Percentiles rank a stretch among this genome's conserved stretches.
phyloP scores from a whole-genome alignment of 495 filamentous ascomycete genomes.

The Chaetomium fimeti region DNA sequence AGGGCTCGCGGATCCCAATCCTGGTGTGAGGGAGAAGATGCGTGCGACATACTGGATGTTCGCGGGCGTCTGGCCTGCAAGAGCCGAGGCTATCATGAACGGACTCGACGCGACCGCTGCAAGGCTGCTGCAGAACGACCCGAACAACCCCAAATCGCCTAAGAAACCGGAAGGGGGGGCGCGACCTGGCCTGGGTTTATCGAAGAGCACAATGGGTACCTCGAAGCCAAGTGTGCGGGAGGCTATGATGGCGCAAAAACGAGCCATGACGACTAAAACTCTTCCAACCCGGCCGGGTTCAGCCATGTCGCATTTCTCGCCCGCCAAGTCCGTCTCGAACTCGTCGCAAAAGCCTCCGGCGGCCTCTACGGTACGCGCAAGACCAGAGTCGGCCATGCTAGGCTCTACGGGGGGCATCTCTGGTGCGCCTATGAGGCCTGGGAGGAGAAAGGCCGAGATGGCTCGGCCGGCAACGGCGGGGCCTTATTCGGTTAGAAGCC shows the following conservation, averaged over 20 bases:
- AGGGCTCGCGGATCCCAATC: slow-evolving; percentile 81
- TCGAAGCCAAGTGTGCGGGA: slow-evolving; percentile 65
- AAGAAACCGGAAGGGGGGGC: slow-evolving; percentile 50
- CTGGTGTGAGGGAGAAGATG: slow-evolving; percentile 79
- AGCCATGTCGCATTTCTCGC: slow-evolving; percentile 65
- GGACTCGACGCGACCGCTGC: slow-evolving; percentile 71
- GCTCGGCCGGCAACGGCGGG: slow-evolving; percentile 56
- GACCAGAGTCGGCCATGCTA: slow-evolving; percentile 40
- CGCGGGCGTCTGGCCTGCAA: slow-evolving; percentile 69
- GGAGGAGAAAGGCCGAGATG: slow-evolving; percentile 50
- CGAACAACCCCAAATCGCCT: slow-evolving; percentile 71
- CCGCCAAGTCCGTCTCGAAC: slow-evolving; percentile 51
- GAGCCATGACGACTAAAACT: slow-evolving; percentile 53
- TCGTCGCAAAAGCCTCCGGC: slow-evolving; percentile 44
- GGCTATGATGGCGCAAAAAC: slow-evolving; percentile 80
- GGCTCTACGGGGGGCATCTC: slow-evolving; percentile 52
- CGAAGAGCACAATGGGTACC: slow-evolving; percentile 56
- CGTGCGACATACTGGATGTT: slow-evolving; percentile 84
- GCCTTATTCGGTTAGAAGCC: slow-evolving; percentile 55
- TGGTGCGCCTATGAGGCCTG: slow-evolving; percentile 56
- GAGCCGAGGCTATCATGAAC: slow-evolving; percentile 71
- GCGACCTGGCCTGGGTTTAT: slow-evolving; percentile 54
- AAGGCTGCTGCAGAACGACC: slow-evolving; percentile 71
- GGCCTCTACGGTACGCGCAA: slow-evolving; percentile 43
- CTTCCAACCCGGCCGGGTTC: slow-evolving; percentile 70